Evolutionary conservation across 345 rosid genomes (phyloP), one percentile per base, ranked within the genome.

Genomic region (Psidium friedrichsthalianum): DNA sequence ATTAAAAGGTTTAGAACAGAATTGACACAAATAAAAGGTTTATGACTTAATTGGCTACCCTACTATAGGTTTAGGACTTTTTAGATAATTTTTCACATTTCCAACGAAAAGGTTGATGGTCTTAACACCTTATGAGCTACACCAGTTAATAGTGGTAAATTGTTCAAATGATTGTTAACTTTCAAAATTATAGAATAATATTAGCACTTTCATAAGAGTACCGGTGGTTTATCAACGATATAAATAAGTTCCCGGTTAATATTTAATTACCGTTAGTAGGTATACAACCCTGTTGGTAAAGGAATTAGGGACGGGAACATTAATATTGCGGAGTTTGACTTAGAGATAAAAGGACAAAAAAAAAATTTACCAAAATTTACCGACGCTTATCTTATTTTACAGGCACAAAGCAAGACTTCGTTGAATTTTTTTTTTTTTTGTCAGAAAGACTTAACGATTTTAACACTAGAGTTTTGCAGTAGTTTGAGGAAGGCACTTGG

Each of bases 1-100:
- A 27, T 59, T 9, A 61, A 3, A 61, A 61, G 0, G 2, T 61
- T 29, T 61, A 61, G 4, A 40, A 61, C 0, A 2, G 1, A 32
- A 32, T 32, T 69, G 24, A 8, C 1, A 36, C 1, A 8, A 69
- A 8, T 69, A 0, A 0, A 3, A 8, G 1, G 1, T 64, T 64
- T 64, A 1, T 1, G 6, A 69, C 3, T 2, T 9, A 36, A 36
- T 1, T 69, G 6, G 9, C 12, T 2, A 9, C 5, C 24, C 0
- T 32, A 4, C 6, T 0, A 32, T 32, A 29, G 0, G 0, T 32
- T 8, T 16, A 32, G 2, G 0, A 4, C 1, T 64, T 64, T 32
- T 69, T 18, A 1, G 18, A 69, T 0, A 9, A 32, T 32, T 69
- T 69, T 69, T 12, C n/a, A 8, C 1, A 5, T 61, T 29, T 61